Conservation (phyloP, 2,329 filamentous ascomycete genomes). For the Albophoma yamanashiensis region DNA sequence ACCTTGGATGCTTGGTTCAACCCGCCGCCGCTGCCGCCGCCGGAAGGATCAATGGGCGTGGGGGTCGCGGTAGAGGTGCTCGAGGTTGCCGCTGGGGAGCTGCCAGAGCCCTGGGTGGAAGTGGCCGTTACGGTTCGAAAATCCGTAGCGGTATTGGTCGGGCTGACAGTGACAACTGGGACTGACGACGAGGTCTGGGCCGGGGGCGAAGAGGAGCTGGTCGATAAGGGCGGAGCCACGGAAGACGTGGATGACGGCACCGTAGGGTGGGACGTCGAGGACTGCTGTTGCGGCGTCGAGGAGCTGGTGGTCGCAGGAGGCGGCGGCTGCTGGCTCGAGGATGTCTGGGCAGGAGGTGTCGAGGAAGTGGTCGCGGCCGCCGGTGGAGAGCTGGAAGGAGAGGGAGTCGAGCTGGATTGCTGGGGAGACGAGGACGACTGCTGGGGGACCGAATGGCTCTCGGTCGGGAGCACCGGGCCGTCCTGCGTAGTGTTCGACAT, state of each 20-base stretch:
- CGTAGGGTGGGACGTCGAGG: slow-evolving; percentile 1
- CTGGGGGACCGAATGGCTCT: neutral
- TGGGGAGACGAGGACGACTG: slow-evolving; percentile 2
- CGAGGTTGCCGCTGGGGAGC: slow-evolving; percentile 7
- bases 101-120: slow-evolving; percentile 8
- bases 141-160: slow-evolving; percentile 6
- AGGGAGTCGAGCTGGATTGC: slow-evolving; percentile 1
- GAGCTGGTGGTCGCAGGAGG: slow-evolving; percentile 1
- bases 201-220: slow-evolving; percentile 8
- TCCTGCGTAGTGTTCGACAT: neutral
- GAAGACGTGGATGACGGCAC: slow-evolving; percentile 7
- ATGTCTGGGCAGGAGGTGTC: slow-evolving; percentile 1
- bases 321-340: slow-evolving; percentile 1
- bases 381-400: neutral
- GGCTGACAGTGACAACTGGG: slow-evolving; percentile 14
- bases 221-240: neutral
- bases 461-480: neutral
- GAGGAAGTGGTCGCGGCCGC: slow-evolving; percentile 3
- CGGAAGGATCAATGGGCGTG: slow-evolving; percentile 16
- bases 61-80: slow-evolving; percentile 16
- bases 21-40: slow-evolving; percentile 24
- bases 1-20: slow-evolving; percentile 60
- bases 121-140: slow-evolving; percentile 16
- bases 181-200: slow-evolving; percentile 2
- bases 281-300: neutral